Evolutionary conservation across 768 basidiomycete genomes (phyloP).

Genomic region (Multifurca ochricompacta): DNA sequence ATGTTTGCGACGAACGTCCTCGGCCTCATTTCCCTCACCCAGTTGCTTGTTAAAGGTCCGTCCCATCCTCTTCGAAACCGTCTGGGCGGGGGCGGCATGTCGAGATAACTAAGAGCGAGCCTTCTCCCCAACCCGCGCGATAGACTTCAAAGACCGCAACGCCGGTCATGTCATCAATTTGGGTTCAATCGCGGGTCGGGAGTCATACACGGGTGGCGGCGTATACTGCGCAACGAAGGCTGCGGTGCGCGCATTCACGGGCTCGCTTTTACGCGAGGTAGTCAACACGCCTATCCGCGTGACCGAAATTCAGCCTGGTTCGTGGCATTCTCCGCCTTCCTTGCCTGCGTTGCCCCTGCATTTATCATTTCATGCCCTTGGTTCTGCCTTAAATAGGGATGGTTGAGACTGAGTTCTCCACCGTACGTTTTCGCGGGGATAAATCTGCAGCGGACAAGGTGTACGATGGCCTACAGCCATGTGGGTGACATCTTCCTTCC

Average conservation of each 20-base stretch:
- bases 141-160: constrained; percentile 32
- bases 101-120: neutral
- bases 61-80: constrained; percentile 36
- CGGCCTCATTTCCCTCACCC: constrained; percentile 78
- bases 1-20: constrained; percentile 53
- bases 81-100: neutral
- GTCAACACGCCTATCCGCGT: constrained; percentile 92
- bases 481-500: constrained; percentile 40
- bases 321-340: constrained; percentile 9
- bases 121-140: constrained; percentile 29
- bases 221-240: constrained; percentile 92
- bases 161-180: constrained; percentile 90
- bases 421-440: constrained; percentile 86
- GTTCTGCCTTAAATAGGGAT: constrained; percentile 40
- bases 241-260: constrained; percentile 82
- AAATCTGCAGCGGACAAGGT: constrained; percentile 76
- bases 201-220: constrained; percentile 79
- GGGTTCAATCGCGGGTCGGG: constrained; percentile 75
- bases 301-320: constrained; percentile 90
- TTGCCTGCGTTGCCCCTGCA: constrained; percentile 18
- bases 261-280: constrained; percentile 73
- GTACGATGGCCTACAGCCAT: constrained; percentile 80
- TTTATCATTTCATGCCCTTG: neutral
- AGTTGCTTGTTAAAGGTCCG: constrained; percentile 39
- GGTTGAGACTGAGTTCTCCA: constrained; percentile 90